Percentiles rank a stretch among this genome's conserved stretches.
These are phyloP conservation scores for Phaeoacremonium minimum DNA, from an alignment of 2,329 filamentous ascomycete genomes.

Conservation along the genomic window DNA sequence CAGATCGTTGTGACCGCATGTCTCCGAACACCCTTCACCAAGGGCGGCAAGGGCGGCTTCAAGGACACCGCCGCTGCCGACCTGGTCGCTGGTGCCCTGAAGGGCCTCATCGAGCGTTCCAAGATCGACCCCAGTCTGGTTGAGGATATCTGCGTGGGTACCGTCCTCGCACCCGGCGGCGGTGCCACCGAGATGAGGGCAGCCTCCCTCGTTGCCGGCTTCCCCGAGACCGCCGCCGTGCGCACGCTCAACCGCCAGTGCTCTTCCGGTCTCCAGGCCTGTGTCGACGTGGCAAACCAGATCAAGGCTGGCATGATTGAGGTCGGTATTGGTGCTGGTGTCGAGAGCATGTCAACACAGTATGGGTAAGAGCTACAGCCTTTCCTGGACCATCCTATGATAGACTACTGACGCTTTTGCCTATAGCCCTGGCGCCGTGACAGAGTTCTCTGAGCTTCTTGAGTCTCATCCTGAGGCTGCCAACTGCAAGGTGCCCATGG, in stretches of 20 bases:
- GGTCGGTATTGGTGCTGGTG: conserved; percentile 86
- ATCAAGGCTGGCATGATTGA: conserved; percentile 93
- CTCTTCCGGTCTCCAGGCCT: conserved; percentile 87
- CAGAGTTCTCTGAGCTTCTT: conserved; percentile 87
- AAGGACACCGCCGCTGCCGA: conserved; percentile 91
- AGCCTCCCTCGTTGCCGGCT: conserved; percentile 83
- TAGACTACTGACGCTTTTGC: background rate
- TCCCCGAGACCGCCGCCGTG: conserved; percentile 80
- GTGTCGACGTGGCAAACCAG: conserved; percentile 90
- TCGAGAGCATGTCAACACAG: conserved; percentile 92
- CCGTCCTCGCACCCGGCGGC: conserved; percentile 86
- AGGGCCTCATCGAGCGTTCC: conserved; percentile 76
- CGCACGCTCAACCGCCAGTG: conserved; percentile 92
- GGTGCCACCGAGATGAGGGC: conserved; percentile 97
- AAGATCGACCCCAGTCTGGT: conserved; percentile 84
- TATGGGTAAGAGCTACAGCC: conserved; percentile 90
- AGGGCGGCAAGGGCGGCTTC: conserved; percentile 88
- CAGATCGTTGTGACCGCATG: conserved; percentile 87
- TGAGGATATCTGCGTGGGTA: conserved; percentile 89
- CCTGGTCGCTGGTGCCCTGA: conserved; percentile 78
- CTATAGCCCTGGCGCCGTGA: conserved; percentile 70
- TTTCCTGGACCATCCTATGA: too few relatives aligned
- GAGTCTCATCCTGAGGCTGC: conserved; percentile 76
- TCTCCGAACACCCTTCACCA: conserved; percentile 87
- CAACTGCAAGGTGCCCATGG: conserved; percentile 99